Evolutionary conservation across 2,329 filamentous ascomycete species (phyloP), one percentile per base, ranked within the genome.

Genomic region (Penicillium janthinellum): DNA sequence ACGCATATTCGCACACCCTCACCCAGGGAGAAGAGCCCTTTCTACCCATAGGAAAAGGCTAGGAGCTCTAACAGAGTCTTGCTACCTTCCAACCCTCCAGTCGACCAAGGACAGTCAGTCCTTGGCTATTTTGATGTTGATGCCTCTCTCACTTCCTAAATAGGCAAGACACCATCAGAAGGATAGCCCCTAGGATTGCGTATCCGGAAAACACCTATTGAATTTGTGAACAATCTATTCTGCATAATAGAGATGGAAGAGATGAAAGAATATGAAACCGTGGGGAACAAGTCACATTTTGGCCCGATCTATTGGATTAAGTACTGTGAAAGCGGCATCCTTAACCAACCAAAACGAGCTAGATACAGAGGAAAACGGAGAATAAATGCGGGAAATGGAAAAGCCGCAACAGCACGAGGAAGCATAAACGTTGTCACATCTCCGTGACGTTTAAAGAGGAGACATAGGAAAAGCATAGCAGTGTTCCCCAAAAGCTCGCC

Each of bases 291-390:
- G 69, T 73, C 70, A 71, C 65, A 73, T 72, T 75, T 75, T 76
- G 67, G 70, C 70, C 69, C 73, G 59, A 68, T 67, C 70, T 70
- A 68, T 69, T 70, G 61, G 73, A 72, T 73, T 69, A 73, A 73
- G 73, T 68, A 75, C 70, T 67, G 64, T 62, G 55, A 65, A 57
- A 64, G 61, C 57, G 61, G 61, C 68, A 75, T 71, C 67, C 74
- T 75, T 73, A 73, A 73, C 72, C 72, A 75, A 74, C 63, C 64
- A 71, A 69, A 67, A 69, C 68, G 71, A 76, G 72, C 67, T 69
- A 71, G 68, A 70, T 74, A 76, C 73, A 75, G 64, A 70, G 59
- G 54, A 56, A 65, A 62, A 57, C 66, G 62, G 59, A 44, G 38
- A 65, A 68, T 67, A 70, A 68, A 69, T 65, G 66, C 68, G 67